phyloP scores from a whole-genome alignment of 495 filamentous ascomycete species.

The Ramalina intermedia region DNA sequence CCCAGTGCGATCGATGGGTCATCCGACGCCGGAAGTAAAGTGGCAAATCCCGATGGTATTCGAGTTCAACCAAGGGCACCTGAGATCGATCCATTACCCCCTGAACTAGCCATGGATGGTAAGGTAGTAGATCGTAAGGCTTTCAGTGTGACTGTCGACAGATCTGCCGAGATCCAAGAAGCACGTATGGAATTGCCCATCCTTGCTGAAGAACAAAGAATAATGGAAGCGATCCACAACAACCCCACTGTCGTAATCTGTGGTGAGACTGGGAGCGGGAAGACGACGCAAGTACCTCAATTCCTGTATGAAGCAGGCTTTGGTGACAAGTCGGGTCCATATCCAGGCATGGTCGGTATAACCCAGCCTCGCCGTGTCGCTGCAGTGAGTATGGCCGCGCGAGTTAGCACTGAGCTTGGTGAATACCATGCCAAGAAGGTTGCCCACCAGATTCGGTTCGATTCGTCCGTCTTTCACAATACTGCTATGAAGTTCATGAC shows the following conservation, averaged over 20 bases:
- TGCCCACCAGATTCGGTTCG: constrained; percentile 91
- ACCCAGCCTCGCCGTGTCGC: constrained; percentile 91
- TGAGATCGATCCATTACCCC: constrained; percentile 62
- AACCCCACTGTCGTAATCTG: constrained; percentile 82
- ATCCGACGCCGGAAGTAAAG: constrained; percentile 8
- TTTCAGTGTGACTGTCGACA: constrained; percentile 57
- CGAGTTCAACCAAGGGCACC: constrained; percentile 40
- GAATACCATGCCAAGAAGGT: constrained; percentile 46
- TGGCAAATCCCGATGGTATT: constrained; percentile 26
- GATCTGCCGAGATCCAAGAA: constrained; percentile 58
- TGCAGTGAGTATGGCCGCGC: constrained; percentile 87
- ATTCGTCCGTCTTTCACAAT: constrained; percentile 63
- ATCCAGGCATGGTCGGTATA: constrained; percentile 83
- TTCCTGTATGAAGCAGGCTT: constrained; percentile 92
- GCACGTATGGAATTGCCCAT: constrained; percentile 72
- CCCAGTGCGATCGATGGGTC: constrained; percentile 25
- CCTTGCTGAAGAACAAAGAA: constrained; percentile 88
- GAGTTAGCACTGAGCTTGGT: constrained; percentile 75
- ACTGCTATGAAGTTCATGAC: constrained; percentile 99
- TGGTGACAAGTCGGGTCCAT: constrained; percentile 58
- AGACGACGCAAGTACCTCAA: constrained; percentile 93
- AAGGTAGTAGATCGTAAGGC: constrained; percentile 52
- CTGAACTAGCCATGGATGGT: constrained; percentile 52
- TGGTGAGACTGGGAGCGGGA: constrained; percentile 90
- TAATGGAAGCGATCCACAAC: constrained; percentile 95